These are phyloP conservation scores for Aspergillus niger DNA, from an alignment of 2,329 filamentous ascomycete genomes.

Conservation along the genomic window DNA sequence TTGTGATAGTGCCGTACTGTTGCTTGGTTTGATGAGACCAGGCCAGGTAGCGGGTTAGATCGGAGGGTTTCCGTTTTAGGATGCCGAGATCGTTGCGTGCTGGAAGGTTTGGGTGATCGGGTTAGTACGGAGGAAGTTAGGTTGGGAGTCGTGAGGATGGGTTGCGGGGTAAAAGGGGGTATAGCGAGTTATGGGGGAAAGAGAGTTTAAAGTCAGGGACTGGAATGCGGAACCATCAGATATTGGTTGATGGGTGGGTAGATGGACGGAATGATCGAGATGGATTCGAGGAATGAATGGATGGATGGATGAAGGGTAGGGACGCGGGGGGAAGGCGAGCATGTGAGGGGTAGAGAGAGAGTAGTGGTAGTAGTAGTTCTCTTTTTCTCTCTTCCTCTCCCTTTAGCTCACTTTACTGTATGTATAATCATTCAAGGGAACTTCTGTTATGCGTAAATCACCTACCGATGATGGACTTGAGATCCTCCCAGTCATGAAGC, in stretches of 20 bases:
- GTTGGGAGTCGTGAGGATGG: not conserved
- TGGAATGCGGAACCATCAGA: slow-evolving; percentile 2
- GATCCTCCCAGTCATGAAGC: slow-evolving; percentile 54
- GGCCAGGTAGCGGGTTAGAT: slow-evolving; percentile 60
- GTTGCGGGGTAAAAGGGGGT: slow-evolving; percentile 17
- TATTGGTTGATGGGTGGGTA: not conserved
- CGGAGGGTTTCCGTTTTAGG: slow-evolving; percentile 61
- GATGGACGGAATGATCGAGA: not conserved
- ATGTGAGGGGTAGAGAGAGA: not conserved
- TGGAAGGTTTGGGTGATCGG: slow-evolving; percentile 20
- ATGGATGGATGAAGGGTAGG: not conserved
- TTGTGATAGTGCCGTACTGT: slow-evolving; percentile 58
- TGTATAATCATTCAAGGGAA: too few species aligned
- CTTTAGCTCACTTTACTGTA: too few species aligned
- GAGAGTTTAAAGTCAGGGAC: not conserved
- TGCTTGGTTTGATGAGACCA: slow-evolving; percentile 59
- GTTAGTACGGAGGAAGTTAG: not conserved
- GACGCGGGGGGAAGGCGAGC: slow-evolving; percentile 2
- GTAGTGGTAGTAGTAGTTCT: too few species aligned
- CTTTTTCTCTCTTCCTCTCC: too few species aligned
- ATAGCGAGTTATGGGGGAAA: not conserved
- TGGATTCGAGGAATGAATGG: not conserved
- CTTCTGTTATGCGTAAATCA: not conserved
- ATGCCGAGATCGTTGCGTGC: slow-evolving; percentile 56
- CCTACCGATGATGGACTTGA: slow-evolving; percentile 56